phyloP scores from a whole-genome alignment of 2,329 filamentous ascomycete genomes.

The Colletotrichum phormii region DNA sequence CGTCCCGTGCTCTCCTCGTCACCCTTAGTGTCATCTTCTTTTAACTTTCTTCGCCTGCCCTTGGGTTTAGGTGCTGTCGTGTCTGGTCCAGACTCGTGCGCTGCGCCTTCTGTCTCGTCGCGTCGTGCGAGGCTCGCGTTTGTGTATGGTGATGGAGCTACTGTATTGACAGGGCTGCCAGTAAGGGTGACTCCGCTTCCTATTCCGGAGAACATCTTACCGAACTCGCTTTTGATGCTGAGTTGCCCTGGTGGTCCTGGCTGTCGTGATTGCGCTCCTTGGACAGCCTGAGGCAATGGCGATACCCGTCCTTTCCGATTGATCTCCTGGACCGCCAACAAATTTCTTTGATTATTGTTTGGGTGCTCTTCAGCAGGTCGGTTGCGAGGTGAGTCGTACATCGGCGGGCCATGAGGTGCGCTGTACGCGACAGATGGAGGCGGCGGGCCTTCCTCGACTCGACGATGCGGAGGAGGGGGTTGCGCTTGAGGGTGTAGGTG shows the following conservation, averaged over 20 bases:
- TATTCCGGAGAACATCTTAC: conserved; percentile 95
- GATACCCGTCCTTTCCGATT: conserved; percentile 87
- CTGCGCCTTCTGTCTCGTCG: conserved; percentile 61
- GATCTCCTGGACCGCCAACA: conserved; percentile 84
- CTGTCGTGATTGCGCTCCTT: conserved; percentile 86
- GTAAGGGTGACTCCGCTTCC: conserved; percentile 67
- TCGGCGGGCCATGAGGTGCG: conserved; percentile 52
- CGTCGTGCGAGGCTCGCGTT: conserved; percentile 59
- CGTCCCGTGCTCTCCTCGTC: conserved; percentile 76
- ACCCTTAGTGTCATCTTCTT: conserved; percentile 77
- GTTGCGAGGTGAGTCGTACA: conserved; percentile 57
- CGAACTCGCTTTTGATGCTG: conserved; percentile 94
- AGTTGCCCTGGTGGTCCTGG: conserved; percentile 84
- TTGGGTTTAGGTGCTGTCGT: conserved; percentile 54
- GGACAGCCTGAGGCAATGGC: conserved; percentile 91
- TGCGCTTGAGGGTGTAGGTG: conserved; percentile 46
- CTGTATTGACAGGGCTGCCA: conserved; percentile 61
- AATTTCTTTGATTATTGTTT: conserved; percentile 69
- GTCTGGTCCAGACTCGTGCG: conserved; percentile 59
- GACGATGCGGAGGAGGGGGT: conserved; percentile 51
- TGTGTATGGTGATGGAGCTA: conserved; percentile 59
- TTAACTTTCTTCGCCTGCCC: conserved; percentile 75
- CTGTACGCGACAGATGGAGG: conserved; percentile 64
- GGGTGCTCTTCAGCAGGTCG: conserved; percentile 64
- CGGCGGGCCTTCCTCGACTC: conserved; percentile 61